These are phyloP conservation scores for Pseudognaphalium luteoalbum DNA, from an alignment of 129 eudicot species.

Conservation along the genomic window DNA sequence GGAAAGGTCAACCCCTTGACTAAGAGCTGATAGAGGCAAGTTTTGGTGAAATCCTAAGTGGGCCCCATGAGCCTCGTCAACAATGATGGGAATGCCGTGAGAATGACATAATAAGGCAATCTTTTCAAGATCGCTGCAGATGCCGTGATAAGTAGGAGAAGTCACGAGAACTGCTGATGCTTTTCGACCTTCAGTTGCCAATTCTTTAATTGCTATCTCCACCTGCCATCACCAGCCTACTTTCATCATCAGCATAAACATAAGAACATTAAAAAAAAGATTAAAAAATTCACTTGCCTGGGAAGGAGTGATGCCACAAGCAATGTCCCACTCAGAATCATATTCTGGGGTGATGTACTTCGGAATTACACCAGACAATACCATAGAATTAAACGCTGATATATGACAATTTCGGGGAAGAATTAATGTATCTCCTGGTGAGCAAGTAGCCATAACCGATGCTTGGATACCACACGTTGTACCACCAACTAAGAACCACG, in stretches of 20 bases:
- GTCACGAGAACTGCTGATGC: constrained; percentile 74
- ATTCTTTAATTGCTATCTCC: constrained; percentile 60
- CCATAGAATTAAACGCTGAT: constrained; percentile 69
- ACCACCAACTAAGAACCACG: constrained; percentile 93
- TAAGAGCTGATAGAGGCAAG: constrained; percentile 72
- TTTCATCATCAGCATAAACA: not conserved
- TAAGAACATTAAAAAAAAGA: not conserved
- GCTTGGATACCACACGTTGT: constrained; percentile 85
- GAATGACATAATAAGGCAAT: constrained; percentile 67
- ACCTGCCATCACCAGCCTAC: constrained; percentile 43
- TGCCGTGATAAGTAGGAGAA: constrained; percentile 86
- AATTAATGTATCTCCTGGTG: constrained; percentile 67
- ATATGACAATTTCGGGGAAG: constrained; percentile 75
- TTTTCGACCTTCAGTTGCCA: constrained; percentile 59
- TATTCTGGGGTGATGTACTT: constrained; percentile 64
- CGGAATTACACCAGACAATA: constrained; percentile 69
- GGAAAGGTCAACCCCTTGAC: constrained; percentile 78
- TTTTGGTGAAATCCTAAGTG: constrained; percentile 77
- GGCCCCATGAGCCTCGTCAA: constrained; percentile 97
- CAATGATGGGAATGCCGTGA: constrained; percentile 56
- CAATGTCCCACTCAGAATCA: constrained; percentile 68
- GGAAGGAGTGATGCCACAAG: constrained; percentile 54
- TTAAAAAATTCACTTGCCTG: constrained; percentile 51
- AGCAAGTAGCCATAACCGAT: constrained; percentile 76
- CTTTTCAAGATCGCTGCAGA: constrained; percentile 60